Percentiles rank a stretch among this genome's conserved stretches.
phyloP scores from a whole-genome alignment of 164 flowering plant genomes.

The Aristolochia fimbriata region DNA sequence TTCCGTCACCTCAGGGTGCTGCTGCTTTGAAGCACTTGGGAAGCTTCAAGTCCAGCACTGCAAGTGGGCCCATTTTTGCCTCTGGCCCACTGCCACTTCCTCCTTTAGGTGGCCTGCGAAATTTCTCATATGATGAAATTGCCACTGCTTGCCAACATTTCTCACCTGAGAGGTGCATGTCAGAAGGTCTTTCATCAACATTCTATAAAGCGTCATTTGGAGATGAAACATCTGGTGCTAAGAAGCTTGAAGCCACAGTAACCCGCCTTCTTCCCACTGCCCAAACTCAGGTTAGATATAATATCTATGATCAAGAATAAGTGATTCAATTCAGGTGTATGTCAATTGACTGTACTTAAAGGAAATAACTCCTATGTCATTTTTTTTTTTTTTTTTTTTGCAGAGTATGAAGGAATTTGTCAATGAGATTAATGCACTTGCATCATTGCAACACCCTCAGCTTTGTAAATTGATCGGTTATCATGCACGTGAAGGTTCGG shows the following conservation, averaged over 20 bases:
- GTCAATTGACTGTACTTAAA: neutral
- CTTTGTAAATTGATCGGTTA: constrained; percentile 88
- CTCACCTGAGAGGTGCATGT: constrained; percentile 68
- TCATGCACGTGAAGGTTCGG: constrained; percentile 91
- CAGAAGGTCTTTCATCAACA: constrained; percentile 69
- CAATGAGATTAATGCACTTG: constrained; percentile 61
- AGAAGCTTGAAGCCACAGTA: constrained; percentile 79
- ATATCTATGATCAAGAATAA: neutral
- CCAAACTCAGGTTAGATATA: constrained; percentile 26
- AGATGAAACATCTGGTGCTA: constrained; percentile 54
- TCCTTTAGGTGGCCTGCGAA: constrained; percentile 47
- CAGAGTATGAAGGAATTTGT: constrained; percentile 69
- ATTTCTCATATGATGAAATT: constrained; percentile 71
- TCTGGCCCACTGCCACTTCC: constrained; percentile 92
- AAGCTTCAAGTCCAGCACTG: constrained; percentile 54
- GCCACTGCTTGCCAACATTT: constrained; percentile 67
- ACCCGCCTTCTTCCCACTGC: constrained; percentile 62
- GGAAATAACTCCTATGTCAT: neutral
- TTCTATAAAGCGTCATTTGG: constrained; percentile 78
- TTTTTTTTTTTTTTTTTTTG: constrained; percentile 7
- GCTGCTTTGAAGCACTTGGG: constrained; percentile 35
- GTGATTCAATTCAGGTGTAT: neutral
- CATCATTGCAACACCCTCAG: constrained; percentile 80
- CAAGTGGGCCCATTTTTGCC: constrained; percentile 48
- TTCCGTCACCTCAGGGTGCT: constrained; percentile 61